Evolutionary conservation across 257 asterid genomes (phyloP).

Genomic region (Fraxinus pennsylvanica): DNA sequence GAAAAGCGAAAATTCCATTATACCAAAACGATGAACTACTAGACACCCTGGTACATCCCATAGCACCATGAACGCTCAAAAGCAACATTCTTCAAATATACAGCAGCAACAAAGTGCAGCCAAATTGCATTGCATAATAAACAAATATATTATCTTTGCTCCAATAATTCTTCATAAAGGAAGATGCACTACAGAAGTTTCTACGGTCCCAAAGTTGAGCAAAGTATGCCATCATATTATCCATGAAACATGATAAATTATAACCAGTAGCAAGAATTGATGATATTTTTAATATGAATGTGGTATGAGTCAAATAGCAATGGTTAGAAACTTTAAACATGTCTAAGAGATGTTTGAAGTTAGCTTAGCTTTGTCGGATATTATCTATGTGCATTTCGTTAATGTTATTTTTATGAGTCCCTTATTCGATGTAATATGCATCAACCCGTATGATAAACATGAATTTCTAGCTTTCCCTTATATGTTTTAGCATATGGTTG

Average conservation of each 20-base stretch:
- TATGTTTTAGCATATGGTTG: no score
- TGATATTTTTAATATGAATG: background rate
- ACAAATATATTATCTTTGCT: slow-evolving; percentile 12
- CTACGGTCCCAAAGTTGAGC: background rate
- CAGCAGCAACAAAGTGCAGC: slow-evolving; percentile 78
- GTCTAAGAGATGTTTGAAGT: background rate
- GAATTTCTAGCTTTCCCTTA: no score
- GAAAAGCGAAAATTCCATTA: slow-evolving; percentile 6
- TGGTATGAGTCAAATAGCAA: slow-evolving; percentile 12
- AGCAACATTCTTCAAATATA: slow-evolving; percentile 70
- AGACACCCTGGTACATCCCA: slow-evolving; percentile 3
- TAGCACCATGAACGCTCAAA: slow-evolving; percentile 34
- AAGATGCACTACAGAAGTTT: background rate
- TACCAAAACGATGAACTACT: slow-evolving; percentile 13
- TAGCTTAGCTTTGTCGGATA: no score
- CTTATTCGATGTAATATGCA: no score
- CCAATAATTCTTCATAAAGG: background rate
- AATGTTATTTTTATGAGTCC: no score
- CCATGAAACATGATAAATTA: background rate
- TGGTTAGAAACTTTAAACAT: background rate
- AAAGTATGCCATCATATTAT: slow-evolving; percentile 1
- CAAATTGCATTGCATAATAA: slow-evolving; percentile 43
- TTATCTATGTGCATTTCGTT: no score
- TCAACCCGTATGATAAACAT: no score
- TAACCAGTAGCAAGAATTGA: background rate